phyloP scores from a whole-genome alignment of 1,139 yeast genomes.

The Groenewaldozyma auringiensis region DNA sequence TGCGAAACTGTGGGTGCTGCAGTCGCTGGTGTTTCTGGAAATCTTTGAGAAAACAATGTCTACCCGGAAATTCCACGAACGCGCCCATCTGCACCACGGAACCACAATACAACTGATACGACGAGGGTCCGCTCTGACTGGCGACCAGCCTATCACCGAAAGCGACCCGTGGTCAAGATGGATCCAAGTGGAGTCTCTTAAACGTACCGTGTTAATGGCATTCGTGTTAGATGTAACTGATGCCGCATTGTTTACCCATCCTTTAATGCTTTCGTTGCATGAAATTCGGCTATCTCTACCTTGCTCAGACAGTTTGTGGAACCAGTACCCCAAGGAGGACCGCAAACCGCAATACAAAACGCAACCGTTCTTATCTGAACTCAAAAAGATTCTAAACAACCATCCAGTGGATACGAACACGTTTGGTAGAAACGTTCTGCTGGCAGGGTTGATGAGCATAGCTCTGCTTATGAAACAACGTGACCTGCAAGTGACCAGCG shows the following conservation, averaged over 20 bases:
- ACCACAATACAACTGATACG: slow-evolving; percentile 64
- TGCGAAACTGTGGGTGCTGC: slow-evolving; percentile 59
- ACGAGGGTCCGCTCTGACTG: slow-evolving; percentile 55
- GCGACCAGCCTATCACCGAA: slow-evolving; percentile 20
- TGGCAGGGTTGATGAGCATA: slow-evolving; percentile 64
- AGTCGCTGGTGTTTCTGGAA: slow-evolving; percentile 54
- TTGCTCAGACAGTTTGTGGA: slow-evolving; percentile 77
- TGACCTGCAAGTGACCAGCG: slow-evolving; percentile 48
- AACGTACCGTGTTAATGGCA: slow-evolving; percentile 70
- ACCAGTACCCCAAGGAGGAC: slow-evolving; percentile 31
- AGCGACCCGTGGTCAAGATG: slow-evolving; percentile 44
- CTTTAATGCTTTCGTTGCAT: slow-evolving; percentile 57
- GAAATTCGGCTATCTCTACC: slow-evolving; percentile 69
- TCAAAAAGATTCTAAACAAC: slow-evolving; percentile 49
- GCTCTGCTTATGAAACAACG: slow-evolving; percentile 70
- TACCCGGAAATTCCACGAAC: slow-evolving; percentile 47
- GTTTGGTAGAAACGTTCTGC: slow-evolving; percentile 57
- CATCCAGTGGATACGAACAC: slow-evolving; percentile 42
- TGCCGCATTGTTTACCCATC: slow-evolving; percentile 74
- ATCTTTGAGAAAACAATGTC: slow-evolving; percentile 59
- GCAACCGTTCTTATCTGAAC: slow-evolving; percentile 44
- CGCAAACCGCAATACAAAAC: slow-evolving; percentile 19
- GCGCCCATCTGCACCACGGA: slow-evolving; percentile 73
- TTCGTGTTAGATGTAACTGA: slow-evolving; percentile 74
- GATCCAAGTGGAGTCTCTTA: slow-evolving; percentile 73